phyloP scores from a whole-genome alignment of 352 stramenopile species.

The Globisporangium radiosum region DNA sequence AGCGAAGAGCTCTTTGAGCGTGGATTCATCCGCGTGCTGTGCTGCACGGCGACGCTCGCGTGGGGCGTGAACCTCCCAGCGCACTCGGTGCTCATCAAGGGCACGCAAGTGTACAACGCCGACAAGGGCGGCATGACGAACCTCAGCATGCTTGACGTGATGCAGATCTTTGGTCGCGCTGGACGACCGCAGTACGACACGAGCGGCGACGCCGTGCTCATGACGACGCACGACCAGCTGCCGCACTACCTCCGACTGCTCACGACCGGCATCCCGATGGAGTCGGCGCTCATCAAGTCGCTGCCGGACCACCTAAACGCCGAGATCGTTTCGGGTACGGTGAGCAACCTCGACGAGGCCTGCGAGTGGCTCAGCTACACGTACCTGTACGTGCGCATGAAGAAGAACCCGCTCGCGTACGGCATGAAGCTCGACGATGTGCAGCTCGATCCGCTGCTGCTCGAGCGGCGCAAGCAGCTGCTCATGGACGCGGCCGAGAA shows the following conservation, averaged over 20 bases:
- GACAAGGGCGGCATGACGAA: slow-evolving; percentile 98
- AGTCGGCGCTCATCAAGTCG: slow-evolving; percentile 97
- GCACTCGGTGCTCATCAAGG: slow-evolving; percentile 99
- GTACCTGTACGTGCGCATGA: slow-evolving; percentile 99
- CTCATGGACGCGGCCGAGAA: slow-evolving; percentile 75
- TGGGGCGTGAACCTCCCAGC: slow-evolving; percentile 99
- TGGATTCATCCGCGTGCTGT: slow-evolving; percentile 96
- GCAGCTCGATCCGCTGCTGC: slow-evolving; percentile 86
- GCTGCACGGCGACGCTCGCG: slow-evolving; percentile 98
- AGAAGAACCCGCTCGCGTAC: slow-evolving; percentile 97
- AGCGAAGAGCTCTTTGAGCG: slow-evolving; percentile 97
- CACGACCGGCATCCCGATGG: slow-evolving; percentile 95
- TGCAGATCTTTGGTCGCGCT: slow-evolving; percentile 99
- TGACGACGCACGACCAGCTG: slow-evolving; percentile 94
- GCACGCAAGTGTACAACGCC: slow-evolving; percentile 98
- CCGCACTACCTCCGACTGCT: slow-evolving; percentile 95
- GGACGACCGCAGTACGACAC: slow-evolving; percentile 99
- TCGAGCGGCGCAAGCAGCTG: slow-evolving; percentile 53
- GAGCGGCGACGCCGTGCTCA: slow-evolving; percentile 97
- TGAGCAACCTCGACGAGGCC: slow-evolving; percentile 96
- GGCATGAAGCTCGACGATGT: slow-evolving; percentile 93
- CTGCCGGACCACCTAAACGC: slow-evolving; percentile 99
- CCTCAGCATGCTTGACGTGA: slow-evolving; percentile 98
- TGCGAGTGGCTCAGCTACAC: slow-evolving; percentile 97
- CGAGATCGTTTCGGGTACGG: slow-evolving; percentile 97